Evolutionary conservation across 2,329 filamentous ascomycete species (phyloP).

Genomic region (Talaromyces sp.): DNA sequence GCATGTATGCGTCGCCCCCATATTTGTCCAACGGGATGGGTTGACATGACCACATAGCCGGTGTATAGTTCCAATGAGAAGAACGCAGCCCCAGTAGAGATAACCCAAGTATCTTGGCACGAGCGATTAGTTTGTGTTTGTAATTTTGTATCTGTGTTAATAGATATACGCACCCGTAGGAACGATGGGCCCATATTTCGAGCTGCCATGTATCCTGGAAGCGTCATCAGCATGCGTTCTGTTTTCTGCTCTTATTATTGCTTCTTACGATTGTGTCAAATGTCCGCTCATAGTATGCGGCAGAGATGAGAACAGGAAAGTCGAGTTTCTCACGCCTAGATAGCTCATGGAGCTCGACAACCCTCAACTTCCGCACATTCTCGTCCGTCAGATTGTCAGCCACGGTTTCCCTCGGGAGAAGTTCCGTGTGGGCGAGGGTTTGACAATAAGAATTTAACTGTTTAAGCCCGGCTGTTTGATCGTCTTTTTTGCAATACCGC

Average conservation of each 20-base stretch:
- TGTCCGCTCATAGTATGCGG: constrained; percentile 21
- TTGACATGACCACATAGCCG: constrained; percentile 21
- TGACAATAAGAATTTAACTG: constrained; percentile 21
- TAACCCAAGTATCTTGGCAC: constrained; percentile 26
- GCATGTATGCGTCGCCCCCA: not conserved
- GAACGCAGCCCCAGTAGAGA: constrained; percentile 34
- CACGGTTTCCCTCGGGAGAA: constrained; percentile 12
- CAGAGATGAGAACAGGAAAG: constrained; percentile 26
- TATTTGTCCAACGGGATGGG: not conserved
- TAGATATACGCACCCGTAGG: constrained; percentile 28
- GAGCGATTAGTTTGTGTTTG: not conserved
- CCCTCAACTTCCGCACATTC: constrained; percentile 26
- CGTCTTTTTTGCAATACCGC: constrained; percentile 20
- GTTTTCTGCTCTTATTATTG: too few relatives aligned
- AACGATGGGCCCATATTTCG: constrained; percentile 20
- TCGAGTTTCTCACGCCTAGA: constrained; percentile 14
- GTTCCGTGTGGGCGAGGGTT: constrained; percentile 16
- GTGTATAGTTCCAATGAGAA: constrained; percentile 29
- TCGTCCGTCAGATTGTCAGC: constrained; percentile 22
- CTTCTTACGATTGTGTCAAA: constrained; percentile 28
- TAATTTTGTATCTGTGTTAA: not conserved
- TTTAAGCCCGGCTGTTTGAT: constrained; percentile 20
- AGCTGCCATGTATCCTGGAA: constrained; percentile 25
- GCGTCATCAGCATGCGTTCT: constrained; percentile 18
- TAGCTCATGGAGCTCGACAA: constrained; percentile 26